phyloP scores from a whole-genome alignment of 106 monocot genomes.

The Dioscorea alata region DNA sequence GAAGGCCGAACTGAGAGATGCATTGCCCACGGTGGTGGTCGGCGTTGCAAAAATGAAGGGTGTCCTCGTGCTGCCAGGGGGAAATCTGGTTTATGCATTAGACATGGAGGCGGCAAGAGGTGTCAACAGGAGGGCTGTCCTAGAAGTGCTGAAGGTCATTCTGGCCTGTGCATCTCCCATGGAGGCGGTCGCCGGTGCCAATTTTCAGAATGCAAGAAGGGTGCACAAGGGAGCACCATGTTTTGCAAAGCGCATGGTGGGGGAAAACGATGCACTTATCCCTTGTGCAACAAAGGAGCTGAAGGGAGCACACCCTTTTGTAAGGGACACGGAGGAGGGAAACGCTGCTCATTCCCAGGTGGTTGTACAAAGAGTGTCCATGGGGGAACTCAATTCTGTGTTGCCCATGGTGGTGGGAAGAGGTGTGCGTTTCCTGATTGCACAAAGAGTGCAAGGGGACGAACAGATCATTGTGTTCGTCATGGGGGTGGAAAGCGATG shows the following conservation, averaged over 20 bases:
- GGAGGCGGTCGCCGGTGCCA: slow-evolving; percentile 72
- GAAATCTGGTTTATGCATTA: slow-evolving; percentile 56
- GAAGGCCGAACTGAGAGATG: slow-evolving; percentile 65
- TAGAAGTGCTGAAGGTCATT: slow-evolving; percentile 63
- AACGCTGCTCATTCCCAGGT: slow-evolving; percentile 46
- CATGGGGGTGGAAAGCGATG: slow-evolving; percentile 44
- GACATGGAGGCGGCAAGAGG: slow-evolving; percentile 73
- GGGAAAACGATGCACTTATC: slow-evolving; percentile 50
- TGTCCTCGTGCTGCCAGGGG: slow-evolving; percentile 50
- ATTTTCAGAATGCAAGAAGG: slow-evolving; percentile 38
- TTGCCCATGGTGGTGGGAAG: slow-evolving; percentile 64
- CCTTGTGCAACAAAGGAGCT: slow-evolving; percentile 49
- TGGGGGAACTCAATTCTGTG: slow-evolving; percentile 58
- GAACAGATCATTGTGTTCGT: slow-evolving; percentile 35
- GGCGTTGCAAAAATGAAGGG: slow-evolving; percentile 42
- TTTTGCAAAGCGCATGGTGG: slow-evolving; percentile 76
- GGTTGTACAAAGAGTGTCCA: slow-evolving; percentile 61
- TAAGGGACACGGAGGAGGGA: slow-evolving; percentile 71
- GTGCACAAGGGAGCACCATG: slow-evolving; percentile 70
- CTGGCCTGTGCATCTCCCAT: slow-evolving; percentile 63
- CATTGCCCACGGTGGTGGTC: slow-evolving; percentile 68
- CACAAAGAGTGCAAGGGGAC: slow-evolving; percentile 29
- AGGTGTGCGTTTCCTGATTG: slow-evolving; percentile 30
- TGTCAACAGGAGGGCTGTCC: slow-evolving; percentile 45
- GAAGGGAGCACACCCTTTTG: slow-evolving; percentile 65